A percentile compares a stretch with the other conserved stretches of the same genome.
These are phyloP conservation scores for Ilyonectria sp. DNA, from an alignment of 2,329 filamentous ascomycete species.

Conservation along the genomic window DNA sequence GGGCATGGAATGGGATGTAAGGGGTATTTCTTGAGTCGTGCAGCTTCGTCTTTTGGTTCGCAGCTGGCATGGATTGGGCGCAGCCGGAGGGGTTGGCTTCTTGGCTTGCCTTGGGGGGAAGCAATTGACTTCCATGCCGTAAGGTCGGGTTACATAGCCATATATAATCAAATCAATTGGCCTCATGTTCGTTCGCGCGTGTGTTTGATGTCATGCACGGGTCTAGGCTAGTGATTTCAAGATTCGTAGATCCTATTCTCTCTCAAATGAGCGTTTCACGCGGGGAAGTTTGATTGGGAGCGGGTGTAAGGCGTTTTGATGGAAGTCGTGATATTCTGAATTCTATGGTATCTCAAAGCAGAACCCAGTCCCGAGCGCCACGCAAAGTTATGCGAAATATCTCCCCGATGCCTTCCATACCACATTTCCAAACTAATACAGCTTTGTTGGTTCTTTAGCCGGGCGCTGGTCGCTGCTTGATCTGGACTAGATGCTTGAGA, in stretches of 20 bases:
- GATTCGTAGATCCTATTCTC: too few species aligned
- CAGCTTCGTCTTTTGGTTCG: neutral
- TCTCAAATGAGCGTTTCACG: too few species aligned
- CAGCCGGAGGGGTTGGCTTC: neutral
- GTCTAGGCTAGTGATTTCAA: too few species aligned
- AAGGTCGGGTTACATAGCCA: conserved; percentile 3
- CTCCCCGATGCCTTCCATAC: conserved; percentile 23
- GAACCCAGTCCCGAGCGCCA: conserved; percentile 46
- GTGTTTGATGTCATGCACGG: neutral
- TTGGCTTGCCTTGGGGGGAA: neutral
- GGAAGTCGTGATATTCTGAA: conserved; percentile 39
- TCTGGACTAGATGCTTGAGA: conserved; percentile 60
- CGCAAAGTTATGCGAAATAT: conserved; percentile 40
- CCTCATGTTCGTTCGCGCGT: neutral
- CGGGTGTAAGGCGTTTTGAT: conserved; percentile 10
- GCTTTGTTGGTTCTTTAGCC: conserved; percentile 38
- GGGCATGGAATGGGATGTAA: conserved; percentile 12
- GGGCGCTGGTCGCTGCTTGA: conserved; percentile 55
- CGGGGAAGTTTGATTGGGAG: neutral
- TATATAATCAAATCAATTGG: neutral
- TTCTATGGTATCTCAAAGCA: conserved; percentile 49
- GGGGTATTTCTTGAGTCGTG: conserved; percentile 3
- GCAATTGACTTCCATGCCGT: neutral
- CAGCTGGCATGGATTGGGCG: neutral
- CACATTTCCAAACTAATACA: conserved; percentile 4